Evolutionary conservation across 176 grass and related monocot genomes (phyloP).

Genomic region (Oryza punctata): DNA sequence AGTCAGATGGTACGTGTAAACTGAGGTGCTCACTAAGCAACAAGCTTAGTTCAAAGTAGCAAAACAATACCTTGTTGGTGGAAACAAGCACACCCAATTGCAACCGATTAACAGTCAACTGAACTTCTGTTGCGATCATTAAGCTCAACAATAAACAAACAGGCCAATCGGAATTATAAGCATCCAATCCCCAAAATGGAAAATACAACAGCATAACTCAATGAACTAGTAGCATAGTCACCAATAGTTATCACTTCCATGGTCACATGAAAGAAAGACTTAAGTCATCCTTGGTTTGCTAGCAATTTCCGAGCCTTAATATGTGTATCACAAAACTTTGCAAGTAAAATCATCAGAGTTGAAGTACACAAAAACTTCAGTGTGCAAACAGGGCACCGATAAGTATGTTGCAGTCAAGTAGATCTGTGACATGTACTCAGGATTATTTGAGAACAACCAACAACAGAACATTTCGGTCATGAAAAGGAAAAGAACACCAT

Average conservation of each 20-base stretch:
- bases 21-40: background rate
- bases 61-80: background rate
- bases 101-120: background rate
- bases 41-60: background rate
- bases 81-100: background rate
- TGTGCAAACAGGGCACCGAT: background rate
- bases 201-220: background rate
- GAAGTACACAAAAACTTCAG: background rate
- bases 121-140: background rate
- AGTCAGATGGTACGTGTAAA: background rate
- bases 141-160: background rate
- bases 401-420: background rate
- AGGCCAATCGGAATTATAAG: background rate
- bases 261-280: background rate
- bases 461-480: background rate
- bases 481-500: background rate
- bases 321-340: background rate
- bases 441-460: background rate
- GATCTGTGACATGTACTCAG: background rate
- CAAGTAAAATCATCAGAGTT: background rate
- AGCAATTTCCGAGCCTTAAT: background rate
- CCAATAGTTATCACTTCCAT: background rate
- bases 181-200: background rate
- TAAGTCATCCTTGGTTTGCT: background rate
- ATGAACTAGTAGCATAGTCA: background rate